Evolutionary conservation across 2,329 filamentous ascomycete genomes (phyloP), one percentile per base, ranked within the genome.

Genomic region (Neonectria sp.): DNA sequence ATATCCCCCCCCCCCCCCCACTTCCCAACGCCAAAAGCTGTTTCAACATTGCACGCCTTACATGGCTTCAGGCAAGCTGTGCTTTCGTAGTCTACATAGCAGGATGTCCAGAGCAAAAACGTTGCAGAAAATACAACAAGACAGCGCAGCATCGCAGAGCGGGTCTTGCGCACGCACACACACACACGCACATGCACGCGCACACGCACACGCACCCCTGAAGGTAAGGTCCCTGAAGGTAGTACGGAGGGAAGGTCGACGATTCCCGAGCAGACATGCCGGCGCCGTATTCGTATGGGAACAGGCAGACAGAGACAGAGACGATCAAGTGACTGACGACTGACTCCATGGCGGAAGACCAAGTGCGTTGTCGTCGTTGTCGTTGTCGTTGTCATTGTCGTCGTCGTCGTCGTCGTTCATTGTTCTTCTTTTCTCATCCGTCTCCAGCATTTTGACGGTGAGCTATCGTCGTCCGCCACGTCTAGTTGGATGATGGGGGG

Each of bases 211-310:
- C 49, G n/a, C 29, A 29, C 49, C 49, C 29, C 57, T 40, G 45
- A 40, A 7, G 51, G 31, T 13, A 62, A 51, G 45, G 43, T 57
- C 21, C 55, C 17, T 53, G 49, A 29, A 24, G 45, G 15, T 33
- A 45, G 27, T 9, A 48, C 40, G 33, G 53, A 52, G 43, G 52
- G 29, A 27, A 49, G 29, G 59, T 37, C 61, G 43, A 67, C 67
- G 57, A 68, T 68, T 68, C 59, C 69, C 68, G 68, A 67, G 49
- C 61, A 45, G 63, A 71, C 68, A 65, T 73, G 66, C 68, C 66
- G 63, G 60, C 37, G 48, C 55, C 70, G 70, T 71, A 69, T 73
- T 73, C 71, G 71, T 72, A 72, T 65, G 57, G 31, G 17, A 49
- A 43, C 49, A 60, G 55, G 33, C 55, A 65, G 55, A 60, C 40